These are phyloP conservation scores for Chimonanthus salicifolius DNA, from an alignment of 164 flowering plant genomes.

Conservation along the genomic window DNA sequence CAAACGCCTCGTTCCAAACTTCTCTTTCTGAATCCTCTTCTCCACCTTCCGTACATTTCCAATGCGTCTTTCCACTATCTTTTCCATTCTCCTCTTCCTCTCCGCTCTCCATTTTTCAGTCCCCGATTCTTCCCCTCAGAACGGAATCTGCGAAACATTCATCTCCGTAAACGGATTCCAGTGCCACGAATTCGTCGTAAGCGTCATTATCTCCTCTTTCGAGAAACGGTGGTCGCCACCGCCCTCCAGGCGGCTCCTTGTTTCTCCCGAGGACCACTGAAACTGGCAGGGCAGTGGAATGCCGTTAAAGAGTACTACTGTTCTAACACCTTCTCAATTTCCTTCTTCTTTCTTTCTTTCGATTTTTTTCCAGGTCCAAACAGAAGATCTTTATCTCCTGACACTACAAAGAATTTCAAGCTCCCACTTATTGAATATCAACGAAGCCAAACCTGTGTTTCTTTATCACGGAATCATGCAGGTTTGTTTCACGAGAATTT, in stretches of 20 bases:
- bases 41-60: neutral
- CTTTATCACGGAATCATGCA: slow-evolving; percentile 15
- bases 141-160: slow-evolving; percentile 6
- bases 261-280: too few species aligned
- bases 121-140: neutral
- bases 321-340: neutral
- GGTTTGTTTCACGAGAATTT: neutral
- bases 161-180: neutral
- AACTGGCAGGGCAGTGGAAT: too few species aligned
- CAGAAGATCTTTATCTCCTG: slow-evolving; percentile 6
- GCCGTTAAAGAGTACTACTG: neutral
- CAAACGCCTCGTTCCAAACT: neutral
- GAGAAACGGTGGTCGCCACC: neutral
- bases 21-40: too few species aligned
- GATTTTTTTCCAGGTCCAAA: slow-evolving; percentile 3
- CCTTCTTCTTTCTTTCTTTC: neutral
- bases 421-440: neutral
- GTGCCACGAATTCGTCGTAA: neutral
- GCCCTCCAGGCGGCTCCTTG: too few species aligned
- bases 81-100: neutral
- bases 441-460: slow-evolving; percentile 2
- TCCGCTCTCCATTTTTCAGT: neutral
- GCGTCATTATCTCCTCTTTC: neutral
- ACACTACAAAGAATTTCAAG: slow-evolving; percentile 5
- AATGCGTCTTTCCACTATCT: too few species aligned